phyloP scores from a whole-genome alignment of 768 basidiomycete species.

The Lepiota venenata region DNA sequence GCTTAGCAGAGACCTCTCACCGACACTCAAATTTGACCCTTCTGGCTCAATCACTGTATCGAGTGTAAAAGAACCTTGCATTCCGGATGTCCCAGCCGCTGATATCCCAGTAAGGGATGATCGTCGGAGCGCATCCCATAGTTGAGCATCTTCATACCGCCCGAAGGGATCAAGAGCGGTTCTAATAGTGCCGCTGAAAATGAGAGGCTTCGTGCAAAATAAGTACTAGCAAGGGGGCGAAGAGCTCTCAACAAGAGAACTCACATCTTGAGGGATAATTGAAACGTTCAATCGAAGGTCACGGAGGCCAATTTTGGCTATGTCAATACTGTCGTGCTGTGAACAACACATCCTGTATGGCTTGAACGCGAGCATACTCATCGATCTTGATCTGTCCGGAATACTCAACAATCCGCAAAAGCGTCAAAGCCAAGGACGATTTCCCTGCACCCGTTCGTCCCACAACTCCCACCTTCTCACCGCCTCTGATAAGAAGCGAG shows the following conservation, averaged over 20 bases:
- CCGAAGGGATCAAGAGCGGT: constrained; percentile 60
- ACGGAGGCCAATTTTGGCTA: constrained; percentile 62
- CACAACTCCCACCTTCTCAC: constrained; percentile 79
- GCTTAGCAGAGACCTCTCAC: constrained; percentile 69
- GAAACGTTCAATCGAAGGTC: constrained; percentile 58
- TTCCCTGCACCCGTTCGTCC: constrained; percentile 61
- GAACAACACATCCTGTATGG: constrained; percentile 11
- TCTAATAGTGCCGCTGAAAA: constrained; percentile 42
- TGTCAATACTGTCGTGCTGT: constrained; percentile 44
- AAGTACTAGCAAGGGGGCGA: background rate
- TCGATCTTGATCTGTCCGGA: constrained; percentile 64
- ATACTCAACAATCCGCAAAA: constrained; percentile 71
- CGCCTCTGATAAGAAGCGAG: constrained; percentile 52
- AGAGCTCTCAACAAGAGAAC: constrained; percentile 12
- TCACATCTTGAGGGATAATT: constrained; percentile 68
- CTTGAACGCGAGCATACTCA: constrained; percentile 32
- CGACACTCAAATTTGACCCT: constrained; percentile 70
- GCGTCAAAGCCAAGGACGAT: constrained; percentile 58
- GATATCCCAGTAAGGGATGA: constrained; percentile 36
- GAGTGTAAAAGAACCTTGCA: constrained; percentile 59
- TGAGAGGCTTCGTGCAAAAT: constrained; percentile 7
- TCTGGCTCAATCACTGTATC: constrained; percentile 78
- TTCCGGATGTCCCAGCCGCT: constrained; percentile 30
- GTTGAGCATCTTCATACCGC: constrained; percentile 56
- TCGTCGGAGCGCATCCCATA: constrained; percentile 74